phyloP scores from a whole-genome alignment of 768 basidiomycete species.

The Lactarius deliciosus region DNA sequence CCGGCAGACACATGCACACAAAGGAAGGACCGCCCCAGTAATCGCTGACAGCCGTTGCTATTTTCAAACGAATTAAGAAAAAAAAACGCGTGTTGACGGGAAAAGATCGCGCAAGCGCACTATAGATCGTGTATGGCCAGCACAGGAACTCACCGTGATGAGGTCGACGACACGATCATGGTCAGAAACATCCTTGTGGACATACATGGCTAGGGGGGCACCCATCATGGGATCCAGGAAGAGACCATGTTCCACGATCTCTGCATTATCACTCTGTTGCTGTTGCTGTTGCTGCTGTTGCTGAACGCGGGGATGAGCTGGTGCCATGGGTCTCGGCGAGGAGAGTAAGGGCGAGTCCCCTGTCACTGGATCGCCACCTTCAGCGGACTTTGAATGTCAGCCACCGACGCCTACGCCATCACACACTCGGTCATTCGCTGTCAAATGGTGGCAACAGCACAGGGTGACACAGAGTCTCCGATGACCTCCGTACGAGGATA shows the following conservation, averaged over 20 bases:
- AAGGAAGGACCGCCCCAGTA: neutral
- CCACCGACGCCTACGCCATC: conserved; percentile 9
- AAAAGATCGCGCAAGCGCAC: conserved; percentile 1
- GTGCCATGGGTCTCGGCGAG: conserved; percentile 74
- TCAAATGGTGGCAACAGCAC: neutral
- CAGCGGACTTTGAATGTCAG: conserved; percentile 29
- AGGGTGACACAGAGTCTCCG: neutral
- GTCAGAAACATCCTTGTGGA: conserved; percentile 79
- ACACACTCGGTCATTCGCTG: neutral
- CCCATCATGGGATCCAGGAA: conserved; percentile 87
- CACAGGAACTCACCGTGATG: conserved; percentile 56
- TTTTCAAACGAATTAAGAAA: neutral
- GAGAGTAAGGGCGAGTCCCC: conserved; percentile 33
- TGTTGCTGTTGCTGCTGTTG: conserved; percentile 41
- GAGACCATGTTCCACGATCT: conserved; percentile 39
- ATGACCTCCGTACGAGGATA: neutral
- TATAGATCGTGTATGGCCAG: conserved; percentile 16
- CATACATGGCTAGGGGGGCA: conserved; percentile 67
- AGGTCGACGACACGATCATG: conserved; percentile 61
- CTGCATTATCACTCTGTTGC: conserved; percentile 39
- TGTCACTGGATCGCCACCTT: conserved; percentile 28
- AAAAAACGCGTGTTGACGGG: conserved; percentile 8
- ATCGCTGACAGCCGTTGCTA: neutral
- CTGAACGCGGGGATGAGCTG: conserved; percentile 60
- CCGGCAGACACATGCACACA: neutral